Conservation (phyloP, 208 protist species). For the Tritrichomonas musculus region DNA sequence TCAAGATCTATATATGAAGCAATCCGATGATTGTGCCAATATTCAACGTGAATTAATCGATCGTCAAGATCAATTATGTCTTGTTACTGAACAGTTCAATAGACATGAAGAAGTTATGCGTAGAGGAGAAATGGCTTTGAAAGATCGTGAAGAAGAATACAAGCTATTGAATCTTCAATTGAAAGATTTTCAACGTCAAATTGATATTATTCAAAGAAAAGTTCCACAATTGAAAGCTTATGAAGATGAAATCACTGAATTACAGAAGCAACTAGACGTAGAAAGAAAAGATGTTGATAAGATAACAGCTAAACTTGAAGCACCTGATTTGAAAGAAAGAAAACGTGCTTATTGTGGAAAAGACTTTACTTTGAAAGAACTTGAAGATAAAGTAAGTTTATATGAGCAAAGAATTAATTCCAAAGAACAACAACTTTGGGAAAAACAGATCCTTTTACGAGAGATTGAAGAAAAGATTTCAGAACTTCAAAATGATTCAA, state of each 20-base stretch:
- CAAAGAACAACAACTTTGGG: constrained; percentile 4
- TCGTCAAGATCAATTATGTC: neutral
- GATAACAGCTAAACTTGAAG: neutral
- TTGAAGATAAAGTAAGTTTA: neutral
- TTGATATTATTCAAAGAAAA: constrained; percentile 17
- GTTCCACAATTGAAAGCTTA: constrained; percentile 6
- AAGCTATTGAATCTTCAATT: neutral
- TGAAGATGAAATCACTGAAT: neutral
- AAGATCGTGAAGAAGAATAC: constrained; percentile 5
- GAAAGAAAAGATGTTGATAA: constrained; percentile 25
- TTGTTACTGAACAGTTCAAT: neutral
- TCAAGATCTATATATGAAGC: neutral
- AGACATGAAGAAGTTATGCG: constrained; percentile 23
- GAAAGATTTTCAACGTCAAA: neutral
- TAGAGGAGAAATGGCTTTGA: neutral
- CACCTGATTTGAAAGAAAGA: neutral
- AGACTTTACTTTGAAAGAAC: constrained; percentile 15
- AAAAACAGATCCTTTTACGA: neutral
- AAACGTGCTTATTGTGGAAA: neutral
- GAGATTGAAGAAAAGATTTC: constrained; percentile 12
- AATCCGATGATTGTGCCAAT: constrained; percentile 16
- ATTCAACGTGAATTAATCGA: neutral
- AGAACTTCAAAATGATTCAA: neutral
- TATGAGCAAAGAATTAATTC: constrained; percentile 26
- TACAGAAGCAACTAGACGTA: neutral